Conservation (phyloP, 2,329 filamentous ascomycete genomes). For the Neofusicoccum parvum region DNA sequence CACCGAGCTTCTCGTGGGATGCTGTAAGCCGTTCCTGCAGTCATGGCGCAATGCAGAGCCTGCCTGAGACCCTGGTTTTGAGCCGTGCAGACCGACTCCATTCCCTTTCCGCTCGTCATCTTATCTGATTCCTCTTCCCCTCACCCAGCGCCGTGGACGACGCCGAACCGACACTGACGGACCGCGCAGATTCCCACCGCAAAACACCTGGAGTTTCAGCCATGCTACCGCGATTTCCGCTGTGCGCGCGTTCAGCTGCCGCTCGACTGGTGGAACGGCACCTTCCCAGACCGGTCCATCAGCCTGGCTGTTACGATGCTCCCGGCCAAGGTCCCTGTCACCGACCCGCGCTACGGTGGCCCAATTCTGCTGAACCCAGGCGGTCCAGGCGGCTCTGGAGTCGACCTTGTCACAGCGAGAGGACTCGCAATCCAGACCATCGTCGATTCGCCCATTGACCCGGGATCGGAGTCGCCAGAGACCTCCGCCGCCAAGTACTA, state of each 20-base stretch:
- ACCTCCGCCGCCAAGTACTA: conserved; percentile 38
- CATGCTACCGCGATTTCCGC: conserved; percentile 35
- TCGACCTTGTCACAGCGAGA: conserved; percentile 31
- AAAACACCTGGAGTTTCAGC: conserved; percentile 33
- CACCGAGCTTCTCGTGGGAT: conserved; percentile 18
- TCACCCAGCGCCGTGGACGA: not conserved
- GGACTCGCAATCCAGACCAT: conserved; percentile 33
- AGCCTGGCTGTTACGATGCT: conserved; percentile 37
- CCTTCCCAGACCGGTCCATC: conserved; percentile 31
- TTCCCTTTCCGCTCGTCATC: not conserved
- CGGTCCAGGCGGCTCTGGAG: conserved; percentile 47
- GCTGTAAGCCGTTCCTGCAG: conserved; percentile 14
- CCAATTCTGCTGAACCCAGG: conserved; percentile 48
- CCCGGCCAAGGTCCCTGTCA: conserved; percentile 37
- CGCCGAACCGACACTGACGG: not conserved
- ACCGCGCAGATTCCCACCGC: not conserved
- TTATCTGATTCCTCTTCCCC: not conserved
- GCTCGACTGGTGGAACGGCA: conserved; percentile 42
- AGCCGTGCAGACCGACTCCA: not conserved
- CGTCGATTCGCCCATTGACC: conserved; percentile 29
- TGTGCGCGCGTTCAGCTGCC: conserved; percentile 40
- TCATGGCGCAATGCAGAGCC: not conserved
- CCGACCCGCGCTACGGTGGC: conserved; percentile 43
- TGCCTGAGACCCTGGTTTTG: not conserved
- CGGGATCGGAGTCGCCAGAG: conserved; percentile 23